phyloP scores from a whole-genome alignment of 2,329 filamentous ascomycete genomes.

The Ascochyta fabae region DNA sequence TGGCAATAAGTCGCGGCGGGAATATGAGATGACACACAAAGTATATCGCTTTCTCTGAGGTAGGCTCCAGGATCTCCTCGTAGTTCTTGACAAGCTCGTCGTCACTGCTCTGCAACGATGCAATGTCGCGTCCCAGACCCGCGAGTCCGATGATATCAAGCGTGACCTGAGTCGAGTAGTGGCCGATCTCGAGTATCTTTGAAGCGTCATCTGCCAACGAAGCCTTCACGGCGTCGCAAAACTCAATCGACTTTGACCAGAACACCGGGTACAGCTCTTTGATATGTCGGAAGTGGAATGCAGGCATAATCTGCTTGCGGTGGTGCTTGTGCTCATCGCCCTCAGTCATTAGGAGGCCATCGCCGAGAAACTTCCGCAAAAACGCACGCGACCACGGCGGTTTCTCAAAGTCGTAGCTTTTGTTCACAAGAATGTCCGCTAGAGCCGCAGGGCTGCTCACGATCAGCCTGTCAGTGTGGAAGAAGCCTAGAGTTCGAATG shows the following conservation, averaged over 20 bases:
- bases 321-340: slow-evolving; percentile 59
- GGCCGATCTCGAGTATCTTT: slow-evolving; percentile 51
- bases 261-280: slow-evolving; percentile 86
- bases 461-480: slow-evolving; percentile 48
- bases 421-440: slow-evolving; percentile 60
- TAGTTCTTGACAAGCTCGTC: slow-evolving; percentile 53
- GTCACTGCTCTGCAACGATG: slow-evolving; percentile 49
- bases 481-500: slow-evolving; percentile 49
- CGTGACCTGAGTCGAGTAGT: slow-evolving; percentile 54
- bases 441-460: slow-evolving; percentile 51
- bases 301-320: slow-evolving; percentile 78
- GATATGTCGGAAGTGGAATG: slow-evolving; percentile 84
- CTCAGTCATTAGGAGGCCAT: slow-evolving; percentile 59
- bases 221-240: slow-evolving; percentile 66
- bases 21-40: slow-evolving; percentile 51
- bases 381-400: slow-evolving; percentile 53
- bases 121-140: slow-evolving; percentile 54
- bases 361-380: slow-evolving; percentile 57
- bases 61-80: slow-evolving; percentile 55
- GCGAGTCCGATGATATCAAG: slow-evolving; percentile 57
- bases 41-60: slow-evolving; percentile 55
- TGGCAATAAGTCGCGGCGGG: slow-evolving; percentile 46
- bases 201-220: slow-evolving; percentile 53
- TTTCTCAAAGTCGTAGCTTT: slow-evolving; percentile 63
- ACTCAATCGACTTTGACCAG: slow-evolving; percentile 77